Base-by-base conservation (phyloP, 257 asterid genomes). In the Nicotiana paniculata region DNA sequence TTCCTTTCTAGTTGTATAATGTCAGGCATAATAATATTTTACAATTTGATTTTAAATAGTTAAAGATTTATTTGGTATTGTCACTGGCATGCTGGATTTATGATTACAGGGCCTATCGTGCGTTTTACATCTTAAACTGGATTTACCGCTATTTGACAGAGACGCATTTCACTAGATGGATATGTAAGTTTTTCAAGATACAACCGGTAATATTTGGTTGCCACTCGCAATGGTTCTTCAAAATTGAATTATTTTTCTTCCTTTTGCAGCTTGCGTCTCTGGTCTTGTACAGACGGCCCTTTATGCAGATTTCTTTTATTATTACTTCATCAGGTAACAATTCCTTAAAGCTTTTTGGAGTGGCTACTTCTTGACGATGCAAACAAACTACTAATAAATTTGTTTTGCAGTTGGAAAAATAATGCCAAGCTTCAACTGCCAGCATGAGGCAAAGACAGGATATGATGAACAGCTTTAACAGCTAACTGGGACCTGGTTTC, bases 281-380 rank as follows among this genome's bases (percentile, higher is more conserved):
- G 98, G 98, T 69, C 90, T 93, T 77, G 88, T 92, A 84, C 98
- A 95, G 86, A 95, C 98, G 58, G 94, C 91, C 57, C 92, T 95
- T 35, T 95, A 93, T 88, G 97, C 97, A 78, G 98, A 95, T 90
- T 95, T 95, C 93, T 95, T 93, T 93, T 95, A 95, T 89, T 93
- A 92, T 81, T 95, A 95, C 96, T 95, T 89, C 64, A 87, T 95
- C 90, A 95, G 98, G 98, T 95, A 79, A 86, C 59, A 69, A 37
- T 69, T 81, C 72, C 68, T 68, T 32, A 9, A 16, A 84, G 62
- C 67, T 75, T 79, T 6, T 59, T 64, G 63, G 12, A 15, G 54
- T 8, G 24, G 13, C 24, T 61, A 37, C 32, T 32, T 33, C 43
- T 61, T 68, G 83, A 67, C 28, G 76, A 35, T 5, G 33, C 69